A percentile compares a stretch with the other conserved stretches of the same genome.
Conservation (phyloP, 805 yeast species). For the Kodamaea leandrae region DNA sequence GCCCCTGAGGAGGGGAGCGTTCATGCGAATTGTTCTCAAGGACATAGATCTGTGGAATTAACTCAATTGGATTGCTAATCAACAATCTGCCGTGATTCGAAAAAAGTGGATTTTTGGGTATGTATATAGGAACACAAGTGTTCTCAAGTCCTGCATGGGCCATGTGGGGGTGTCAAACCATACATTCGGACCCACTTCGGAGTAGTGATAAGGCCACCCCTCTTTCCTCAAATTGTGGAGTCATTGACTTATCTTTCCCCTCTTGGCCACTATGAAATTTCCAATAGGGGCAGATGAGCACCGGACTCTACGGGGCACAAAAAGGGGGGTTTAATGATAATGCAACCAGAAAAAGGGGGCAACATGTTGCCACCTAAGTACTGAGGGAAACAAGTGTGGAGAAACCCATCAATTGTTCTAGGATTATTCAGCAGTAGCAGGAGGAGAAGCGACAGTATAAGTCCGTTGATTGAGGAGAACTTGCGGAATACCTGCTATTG, state of each 20-base stretch:
- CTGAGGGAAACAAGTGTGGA: too few relatives aligned
- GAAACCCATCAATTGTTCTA: too few relatives aligned
- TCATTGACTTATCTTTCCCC: constrained; percentile 1
- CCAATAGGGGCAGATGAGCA: neutral
- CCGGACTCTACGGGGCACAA: neutral
- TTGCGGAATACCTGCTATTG: too few relatives aligned
- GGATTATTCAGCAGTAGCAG: too few relatives aligned
- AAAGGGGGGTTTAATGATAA: neutral
- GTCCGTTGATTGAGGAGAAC: too few relatives aligned
- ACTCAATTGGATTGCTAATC: constrained; percentile 2
- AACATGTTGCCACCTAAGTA: too few relatives aligned
- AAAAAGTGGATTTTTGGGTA: constrained; percentile 6
- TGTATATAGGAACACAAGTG: constrained; percentile 5
- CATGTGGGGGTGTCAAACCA: constrained; percentile 4
- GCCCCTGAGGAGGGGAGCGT: constrained; percentile 31
- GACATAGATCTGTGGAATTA: constrained; percentile 26
- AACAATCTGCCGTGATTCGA: neutral
- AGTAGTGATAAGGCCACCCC: constrained; percentile 4
- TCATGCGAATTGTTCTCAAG: constrained; percentile 40
- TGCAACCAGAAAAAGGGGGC: too few relatives aligned
- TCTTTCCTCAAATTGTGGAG: neutral
- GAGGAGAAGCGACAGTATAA: too few relatives aligned
- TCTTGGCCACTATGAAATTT: neutral
- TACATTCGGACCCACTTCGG: constrained; percentile 1
- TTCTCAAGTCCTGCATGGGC: neutral